Conservation (phyloP, 208 protist genomes). For the Trichomonas gallinae region DNA sequence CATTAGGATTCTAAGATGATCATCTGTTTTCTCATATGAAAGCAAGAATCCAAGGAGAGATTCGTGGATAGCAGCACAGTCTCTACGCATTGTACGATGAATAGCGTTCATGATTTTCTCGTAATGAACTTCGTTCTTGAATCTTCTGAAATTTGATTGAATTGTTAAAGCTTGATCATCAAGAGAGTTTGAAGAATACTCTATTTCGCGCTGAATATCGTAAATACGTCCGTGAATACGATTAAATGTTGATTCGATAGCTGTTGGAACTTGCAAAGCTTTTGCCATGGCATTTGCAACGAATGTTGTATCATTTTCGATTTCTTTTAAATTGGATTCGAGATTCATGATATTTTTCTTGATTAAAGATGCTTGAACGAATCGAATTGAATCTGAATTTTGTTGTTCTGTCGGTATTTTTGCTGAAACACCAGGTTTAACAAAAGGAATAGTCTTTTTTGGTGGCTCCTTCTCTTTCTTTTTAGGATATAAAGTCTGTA, state of each 20-base stretch:
- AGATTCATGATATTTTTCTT: neutral
- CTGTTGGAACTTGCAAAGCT: conserved; percentile 7
- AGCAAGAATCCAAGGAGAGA: neutral
- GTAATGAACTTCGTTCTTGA: neutral
- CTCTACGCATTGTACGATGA: neutral
- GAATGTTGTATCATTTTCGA: neutral
- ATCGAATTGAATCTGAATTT: neutral
- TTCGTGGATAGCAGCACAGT: neutral
- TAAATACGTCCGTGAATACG: neutral
- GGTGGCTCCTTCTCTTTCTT: neutral
- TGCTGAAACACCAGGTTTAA: neutral
- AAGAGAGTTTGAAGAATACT: neutral
- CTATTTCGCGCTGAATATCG: conserved; percentile 9
- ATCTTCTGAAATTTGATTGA: neutral
- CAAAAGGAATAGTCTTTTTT: neutral
- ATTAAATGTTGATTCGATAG: neutral
- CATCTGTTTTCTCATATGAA: neutral
- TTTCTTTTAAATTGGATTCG: neutral
- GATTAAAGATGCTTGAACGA: neutral
- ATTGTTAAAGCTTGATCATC: neutral
- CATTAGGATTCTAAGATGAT: neutral
- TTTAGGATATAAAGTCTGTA: neutral
- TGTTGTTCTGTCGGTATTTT: neutral
- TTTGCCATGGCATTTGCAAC: neutral
- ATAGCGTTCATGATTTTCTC: neutral